Evolutionary conservation across 805 yeast species (phyloP).

Genomic region (Candida ovalis): DNA sequence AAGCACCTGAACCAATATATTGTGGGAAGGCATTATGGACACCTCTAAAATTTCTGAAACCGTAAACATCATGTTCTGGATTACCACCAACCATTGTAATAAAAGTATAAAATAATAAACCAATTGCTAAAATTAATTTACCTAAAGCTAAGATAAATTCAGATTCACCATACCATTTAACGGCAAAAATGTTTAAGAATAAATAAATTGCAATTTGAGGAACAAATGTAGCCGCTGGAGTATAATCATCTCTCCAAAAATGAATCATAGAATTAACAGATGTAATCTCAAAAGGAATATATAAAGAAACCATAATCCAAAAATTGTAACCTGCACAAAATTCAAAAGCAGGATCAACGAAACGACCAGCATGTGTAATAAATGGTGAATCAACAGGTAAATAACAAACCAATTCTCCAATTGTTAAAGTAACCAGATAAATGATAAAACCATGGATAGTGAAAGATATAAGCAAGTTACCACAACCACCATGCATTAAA

Average conservation of each 20-base stretch:
- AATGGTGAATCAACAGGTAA: neutral
- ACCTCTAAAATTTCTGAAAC: slow-evolving; percentile 1
- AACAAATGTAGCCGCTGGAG: neutral
- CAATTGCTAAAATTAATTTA: neutral
- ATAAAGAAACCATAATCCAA: neutral
- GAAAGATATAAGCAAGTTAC: neutral
- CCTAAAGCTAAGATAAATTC: neutral
- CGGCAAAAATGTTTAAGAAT: neutral
- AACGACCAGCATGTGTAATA: neutral
- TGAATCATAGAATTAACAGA: neutral
- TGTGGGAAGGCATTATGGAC: neutral
- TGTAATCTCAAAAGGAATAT: neutral
- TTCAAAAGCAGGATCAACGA: slow-evolving; percentile 1
- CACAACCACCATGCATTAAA: neutral
- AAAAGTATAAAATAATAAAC: neutral
- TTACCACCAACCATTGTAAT: neutral
- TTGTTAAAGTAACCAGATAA: neutral
- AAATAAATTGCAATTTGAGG: neutral
- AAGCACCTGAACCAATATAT: neutral
- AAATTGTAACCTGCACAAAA: neutral
- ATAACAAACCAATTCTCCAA: neutral
- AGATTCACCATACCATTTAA: neutral
- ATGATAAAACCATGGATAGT: neutral
- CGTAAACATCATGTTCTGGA: neutral
- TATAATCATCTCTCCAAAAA: slow-evolving; percentile 1